Conservation (phyloP, 139 green algal species). For the Volvox africanus region DNA sequence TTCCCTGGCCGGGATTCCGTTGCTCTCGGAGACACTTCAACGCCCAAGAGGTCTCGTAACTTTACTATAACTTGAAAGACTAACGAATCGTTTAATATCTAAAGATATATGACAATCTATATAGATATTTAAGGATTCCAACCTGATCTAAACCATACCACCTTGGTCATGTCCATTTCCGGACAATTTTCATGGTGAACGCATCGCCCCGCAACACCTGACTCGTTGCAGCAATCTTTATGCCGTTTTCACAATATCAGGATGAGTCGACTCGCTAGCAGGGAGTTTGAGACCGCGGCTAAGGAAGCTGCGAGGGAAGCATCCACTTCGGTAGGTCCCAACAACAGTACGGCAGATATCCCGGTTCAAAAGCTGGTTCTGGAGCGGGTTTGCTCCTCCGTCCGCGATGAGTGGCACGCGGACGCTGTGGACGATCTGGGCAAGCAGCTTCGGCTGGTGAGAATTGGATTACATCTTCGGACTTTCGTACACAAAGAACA, state of each 20-base stretch:
- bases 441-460: conserved; percentile 23
- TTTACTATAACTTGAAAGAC: background rate
- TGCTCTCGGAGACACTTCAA: background rate
- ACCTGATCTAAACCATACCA: no score
- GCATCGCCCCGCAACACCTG: background rate
- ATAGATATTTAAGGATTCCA: background rate
- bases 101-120: background rate
- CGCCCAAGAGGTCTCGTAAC: background rate
- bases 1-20: background rate
- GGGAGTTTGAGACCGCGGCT: conserved; percentile 10
- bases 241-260: background rate
- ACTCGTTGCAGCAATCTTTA: background rate
- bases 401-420: conserved; percentile 27
- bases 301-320: background rate
- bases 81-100: background rate
- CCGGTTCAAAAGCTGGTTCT: background rate
- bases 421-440: background rate
- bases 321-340: background rate
- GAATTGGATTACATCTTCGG: background rate
- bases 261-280: conserved; percentile 30
- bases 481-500: no score
- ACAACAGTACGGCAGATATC: background rate
- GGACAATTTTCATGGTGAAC: background rate
- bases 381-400: conserved; percentile 23
- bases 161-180: background rate